A percentile compares a stretch with the other conserved stretches of the same genome.
phyloP scores from a whole-genome alignment of 1,139 yeast genomes.

The Diutina neorugosa region DNA sequence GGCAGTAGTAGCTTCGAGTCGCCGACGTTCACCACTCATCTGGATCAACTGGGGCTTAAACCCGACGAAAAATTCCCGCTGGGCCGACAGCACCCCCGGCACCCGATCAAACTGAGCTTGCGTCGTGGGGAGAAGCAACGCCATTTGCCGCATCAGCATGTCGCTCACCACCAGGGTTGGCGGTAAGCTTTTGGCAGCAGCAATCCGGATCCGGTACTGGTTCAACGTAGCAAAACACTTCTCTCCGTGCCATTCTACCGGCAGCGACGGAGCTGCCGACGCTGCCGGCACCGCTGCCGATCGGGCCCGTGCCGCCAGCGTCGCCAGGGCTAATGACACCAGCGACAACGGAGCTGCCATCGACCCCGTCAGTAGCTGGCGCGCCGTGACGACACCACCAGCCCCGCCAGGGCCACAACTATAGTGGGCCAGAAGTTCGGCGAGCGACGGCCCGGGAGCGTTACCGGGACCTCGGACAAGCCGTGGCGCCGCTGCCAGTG shows the following conservation, averaged over 20 bases:
- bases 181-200: neutral
- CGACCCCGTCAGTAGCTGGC: neutral
- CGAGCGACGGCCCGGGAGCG: neutral
- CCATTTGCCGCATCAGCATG: neutral
- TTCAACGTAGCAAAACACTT: neutral
- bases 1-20: neutral
- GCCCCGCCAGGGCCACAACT: neutral
- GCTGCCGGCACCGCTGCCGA: neutral
- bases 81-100: neutral
- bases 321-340: neutral
- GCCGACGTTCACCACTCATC: neutral
- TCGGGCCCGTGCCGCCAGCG: neutral
- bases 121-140: neutral
- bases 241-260: neutral
- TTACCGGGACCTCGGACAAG: neutral
- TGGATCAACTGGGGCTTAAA: neutral
- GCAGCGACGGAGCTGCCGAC: neutral
- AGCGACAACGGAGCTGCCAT: too few relatives aligned
- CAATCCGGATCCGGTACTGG: neutral
- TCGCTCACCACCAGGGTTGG: neutral
- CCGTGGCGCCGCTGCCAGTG: neutral
- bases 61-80: neutral
- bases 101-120: neutral
- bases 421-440: neutral
- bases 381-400: neutral